Conservation (phyloP, 306 rosid genomes). For the Cicer chorassanicum region DNA sequence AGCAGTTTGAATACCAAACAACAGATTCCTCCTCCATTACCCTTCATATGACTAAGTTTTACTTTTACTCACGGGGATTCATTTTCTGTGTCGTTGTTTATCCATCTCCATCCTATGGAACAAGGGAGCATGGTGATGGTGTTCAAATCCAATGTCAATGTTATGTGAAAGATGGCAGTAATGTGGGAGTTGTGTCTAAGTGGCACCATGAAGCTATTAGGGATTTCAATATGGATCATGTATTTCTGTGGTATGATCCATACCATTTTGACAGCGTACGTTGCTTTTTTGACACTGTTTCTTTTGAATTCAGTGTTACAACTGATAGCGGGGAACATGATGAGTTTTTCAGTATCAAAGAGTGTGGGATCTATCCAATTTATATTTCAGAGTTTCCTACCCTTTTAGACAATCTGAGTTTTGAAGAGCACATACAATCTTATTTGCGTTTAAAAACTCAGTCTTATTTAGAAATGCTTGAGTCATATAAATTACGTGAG, state of each 20-base stretch:
- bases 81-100: background rate
- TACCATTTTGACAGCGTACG: conserved; percentile 2
- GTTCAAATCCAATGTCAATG: background rate
- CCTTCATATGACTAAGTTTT: background rate
- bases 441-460: no score
- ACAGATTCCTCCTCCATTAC: background rate
- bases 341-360: background rate
- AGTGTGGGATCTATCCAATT: conserved; percentile 4
- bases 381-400: background rate
- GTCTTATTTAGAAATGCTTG: no score
- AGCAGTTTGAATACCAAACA: background rate
- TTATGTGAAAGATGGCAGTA: background rate
- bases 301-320: conserved; percentile 7
- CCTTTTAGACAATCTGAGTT: background rate
- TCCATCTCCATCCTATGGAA: background rate
- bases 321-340: conserved; percentile 1
- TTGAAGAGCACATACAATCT: background rate
- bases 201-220: background rate
- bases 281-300: background rate
- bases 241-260: conserved; percentile 38
- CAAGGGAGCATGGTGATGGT: background rate
- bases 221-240: background rate
- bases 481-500: background rate
- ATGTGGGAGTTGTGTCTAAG: background rate
- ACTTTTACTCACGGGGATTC: background rate